phyloP scores from a whole-genome alignment of 495 filamentous ascomycete species.

The Emericellopsis terricola region DNA sequence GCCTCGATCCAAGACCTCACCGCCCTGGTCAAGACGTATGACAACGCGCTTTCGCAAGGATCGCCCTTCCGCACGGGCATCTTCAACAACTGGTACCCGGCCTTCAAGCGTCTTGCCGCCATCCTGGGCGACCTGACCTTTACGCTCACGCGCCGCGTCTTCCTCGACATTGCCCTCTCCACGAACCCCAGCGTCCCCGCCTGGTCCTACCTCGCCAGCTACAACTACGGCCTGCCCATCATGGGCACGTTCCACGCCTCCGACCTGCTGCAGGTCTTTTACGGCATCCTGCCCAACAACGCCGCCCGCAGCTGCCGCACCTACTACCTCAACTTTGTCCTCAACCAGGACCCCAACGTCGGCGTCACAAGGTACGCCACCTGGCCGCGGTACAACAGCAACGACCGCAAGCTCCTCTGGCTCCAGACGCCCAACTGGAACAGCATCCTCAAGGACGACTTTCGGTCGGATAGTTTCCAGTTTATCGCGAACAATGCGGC shows the following conservation, averaged over 20 bases:
- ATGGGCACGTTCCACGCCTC: conserved; percentile 56
- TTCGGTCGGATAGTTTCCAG: conserved; percentile 29
- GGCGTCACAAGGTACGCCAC: conserved; percentile 17
- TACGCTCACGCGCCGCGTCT: conserved; percentile 40
- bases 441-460: conserved; percentile 37
- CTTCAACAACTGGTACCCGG: conserved; percentile 47
- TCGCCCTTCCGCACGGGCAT: conserved; percentile 47
- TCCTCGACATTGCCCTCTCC: conserved; percentile 23
- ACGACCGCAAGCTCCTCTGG: conserved; percentile 36
- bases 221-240: conserved; percentile 48
- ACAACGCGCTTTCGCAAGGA: conserved; percentile 27
- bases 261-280: conserved; percentile 49
- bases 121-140: conserved; percentile 54
- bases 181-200: conserved; percentile 34
- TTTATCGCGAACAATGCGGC: conserved; percentile 28
- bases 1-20: conserved; percentile 24
- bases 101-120: conserved; percentile 62
- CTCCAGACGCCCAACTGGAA: conserved; percentile 26
- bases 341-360: conserved; percentile 45
- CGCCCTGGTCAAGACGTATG: conserved; percentile 37
- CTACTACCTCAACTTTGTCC: conserved; percentile 49
- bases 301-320: conserved; percentile 37
- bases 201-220: conserved; percentile 58
- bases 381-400: conserved; percentile 45
- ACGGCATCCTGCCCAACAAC: conserved; percentile 40